Percentiles rank a stretch among this genome's conserved stretches.
phyloP scores from a whole-genome alignment of 2,329 filamentous ascomycete genomes.

The Sporothrix dimorphospora region DNA sequence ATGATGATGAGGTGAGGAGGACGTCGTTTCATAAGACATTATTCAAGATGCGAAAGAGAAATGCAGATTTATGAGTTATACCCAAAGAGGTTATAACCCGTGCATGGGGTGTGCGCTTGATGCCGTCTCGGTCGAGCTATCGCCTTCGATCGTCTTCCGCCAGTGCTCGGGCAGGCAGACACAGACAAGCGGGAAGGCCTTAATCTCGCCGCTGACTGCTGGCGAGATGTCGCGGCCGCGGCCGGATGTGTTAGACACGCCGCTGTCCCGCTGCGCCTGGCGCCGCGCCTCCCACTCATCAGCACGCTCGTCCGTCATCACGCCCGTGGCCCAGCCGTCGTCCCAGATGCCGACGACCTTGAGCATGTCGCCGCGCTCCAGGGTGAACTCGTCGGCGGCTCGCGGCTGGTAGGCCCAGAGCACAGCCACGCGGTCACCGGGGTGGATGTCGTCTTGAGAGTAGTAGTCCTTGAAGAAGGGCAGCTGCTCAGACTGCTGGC shows the following conservation, averaged over 20 bases:
- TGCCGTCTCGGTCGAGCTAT: slow-evolving; percentile 68
- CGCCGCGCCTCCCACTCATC: slow-evolving; percentile 85
- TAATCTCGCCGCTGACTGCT: slow-evolving; percentile 77
- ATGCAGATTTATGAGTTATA: not conserved
- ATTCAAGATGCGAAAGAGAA: slow-evolving; percentile 33
- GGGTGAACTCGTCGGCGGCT: slow-evolving; percentile 86
- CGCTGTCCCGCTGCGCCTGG: slow-evolving; percentile 85
- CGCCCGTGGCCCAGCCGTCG: slow-evolving; percentile 95
- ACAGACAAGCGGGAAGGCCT: slow-evolving; percentile 95
- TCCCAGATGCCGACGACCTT: slow-evolving; percentile 99
- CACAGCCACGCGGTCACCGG: slow-evolving; percentile 84
- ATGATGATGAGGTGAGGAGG: slow-evolving; percentile 27
- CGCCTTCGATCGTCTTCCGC: slow-evolving; percentile 94
- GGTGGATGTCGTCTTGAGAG: slow-evolving; percentile 92
- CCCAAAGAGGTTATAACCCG: slow-evolving; percentile 34
- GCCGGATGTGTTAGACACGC: slow-evolving; percentile 80
- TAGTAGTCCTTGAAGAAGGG: slow-evolving; percentile 99
- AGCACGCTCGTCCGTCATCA: slow-evolving; percentile 78
- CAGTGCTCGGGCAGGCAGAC: slow-evolving; percentile 95
- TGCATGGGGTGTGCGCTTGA: slow-evolving; percentile 48
- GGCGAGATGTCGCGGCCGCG: slow-evolving; percentile 63
- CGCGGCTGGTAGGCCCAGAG: slow-evolving; percentile 97
- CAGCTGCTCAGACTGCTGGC: slow-evolving; percentile 92
- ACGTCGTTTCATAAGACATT: slow-evolving; percentile 41
- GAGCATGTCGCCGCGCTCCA: slow-evolving; percentile 96